Percentiles rank a stretch among this genome's conserved stretches.
These are phyloP conservation scores for Tricholoma furcatifolium DNA, from an alignment of 768 basidiomycete species.

Conservation along the genomic window DNA sequence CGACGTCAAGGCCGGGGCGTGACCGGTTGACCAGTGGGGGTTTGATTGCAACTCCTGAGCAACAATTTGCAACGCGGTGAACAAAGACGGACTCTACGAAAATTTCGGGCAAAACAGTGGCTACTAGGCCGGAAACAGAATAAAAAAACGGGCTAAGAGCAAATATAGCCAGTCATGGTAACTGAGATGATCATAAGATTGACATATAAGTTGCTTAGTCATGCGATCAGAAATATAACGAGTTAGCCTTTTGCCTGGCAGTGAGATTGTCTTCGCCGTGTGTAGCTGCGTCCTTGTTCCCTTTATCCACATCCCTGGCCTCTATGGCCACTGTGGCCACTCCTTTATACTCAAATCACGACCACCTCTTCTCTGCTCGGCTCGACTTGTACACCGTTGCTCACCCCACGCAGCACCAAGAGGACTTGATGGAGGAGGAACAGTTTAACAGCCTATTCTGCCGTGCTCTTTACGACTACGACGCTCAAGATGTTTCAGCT, in stretches of 20 bases:
- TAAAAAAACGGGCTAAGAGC: too few species aligned
- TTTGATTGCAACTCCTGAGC: too few species aligned
- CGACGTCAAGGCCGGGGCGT: too few species aligned
- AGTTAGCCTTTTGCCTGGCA: constrained; percentile 1
- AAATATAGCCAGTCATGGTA: too few species aligned
- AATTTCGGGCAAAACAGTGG: too few species aligned
- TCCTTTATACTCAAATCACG: constrained; percentile 23
- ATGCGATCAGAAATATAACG: constrained; percentile 14
- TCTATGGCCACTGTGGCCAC: constrained; percentile 32
- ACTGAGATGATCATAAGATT: constrained; percentile 3
- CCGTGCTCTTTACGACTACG: constrained; percentile 88
- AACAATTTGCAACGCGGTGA: too few species aligned
- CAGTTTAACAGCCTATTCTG: constrained; percentile 80
- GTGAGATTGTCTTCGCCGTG: constrained; percentile 12
- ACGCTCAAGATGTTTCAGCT: constrained; percentile 83
- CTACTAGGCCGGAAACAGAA: too few species aligned
- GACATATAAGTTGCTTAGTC: constrained; percentile 1
- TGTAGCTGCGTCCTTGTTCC: constrained; percentile 10
- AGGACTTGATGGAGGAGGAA: constrained; percentile 52
- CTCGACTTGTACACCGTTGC: constrained; percentile 16
- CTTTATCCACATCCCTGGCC: constrained; percentile 9
- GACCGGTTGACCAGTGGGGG: too few species aligned
- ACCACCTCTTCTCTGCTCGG: constrained; percentile 22
- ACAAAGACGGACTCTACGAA: too few species aligned
- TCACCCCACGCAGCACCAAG: constrained; percentile 26